Base-by-base conservation (phyloP, 1,139 yeast species). In the Hyphopichia burtonii region DNA sequence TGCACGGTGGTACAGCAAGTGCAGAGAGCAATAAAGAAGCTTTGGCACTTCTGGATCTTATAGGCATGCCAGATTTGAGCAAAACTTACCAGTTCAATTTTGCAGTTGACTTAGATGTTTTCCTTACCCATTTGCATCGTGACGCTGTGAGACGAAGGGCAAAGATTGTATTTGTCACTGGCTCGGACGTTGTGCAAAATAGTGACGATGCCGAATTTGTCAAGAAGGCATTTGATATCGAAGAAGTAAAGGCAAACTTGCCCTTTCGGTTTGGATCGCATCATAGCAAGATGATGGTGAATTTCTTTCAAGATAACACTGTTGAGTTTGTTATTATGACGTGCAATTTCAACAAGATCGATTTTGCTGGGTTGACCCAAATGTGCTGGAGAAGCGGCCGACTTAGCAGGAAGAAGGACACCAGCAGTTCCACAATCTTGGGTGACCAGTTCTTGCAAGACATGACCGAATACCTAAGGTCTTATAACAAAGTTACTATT, bases 271-370 rank as follows among this genome's bases (percentile, higher is more conserved):
- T 60, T 36, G 78, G 73, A 4, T 72, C 83, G 2, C 90, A 84
- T 54, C 90, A 84, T 55, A 72, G 86, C 2, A 84, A 84, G 52
- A 66, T 83, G 77, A 80, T 83, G 73, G 62, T 84, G 14, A 82
- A 82, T 53, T 66, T 76, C 44, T 79, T 66, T 50, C 55, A 52
- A 3, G 78, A 75, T 46, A 53, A 53, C 14, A 56, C 71, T 0
- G 58, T 74, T 25, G 80, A 76, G 51, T 56, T 83, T 0, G 76
- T 78, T n/a, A 65, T 83, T 16, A 76, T 83, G 63, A 78, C 89
- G 0, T 74, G 78, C 53, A 84, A 84, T 54, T 55, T 82, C 41
- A 79, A 83, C 0, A 59, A 61, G 35, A 57, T 72, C 1, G 90
- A 84, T 55, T 71, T 80, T 43, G 65, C 66, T 4, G 73, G 73